These are phyloP conservation scores for Plasmodium gonderi DNA, from an alignment of 169 alveolate species.

Conservation along the genomic window DNA sequence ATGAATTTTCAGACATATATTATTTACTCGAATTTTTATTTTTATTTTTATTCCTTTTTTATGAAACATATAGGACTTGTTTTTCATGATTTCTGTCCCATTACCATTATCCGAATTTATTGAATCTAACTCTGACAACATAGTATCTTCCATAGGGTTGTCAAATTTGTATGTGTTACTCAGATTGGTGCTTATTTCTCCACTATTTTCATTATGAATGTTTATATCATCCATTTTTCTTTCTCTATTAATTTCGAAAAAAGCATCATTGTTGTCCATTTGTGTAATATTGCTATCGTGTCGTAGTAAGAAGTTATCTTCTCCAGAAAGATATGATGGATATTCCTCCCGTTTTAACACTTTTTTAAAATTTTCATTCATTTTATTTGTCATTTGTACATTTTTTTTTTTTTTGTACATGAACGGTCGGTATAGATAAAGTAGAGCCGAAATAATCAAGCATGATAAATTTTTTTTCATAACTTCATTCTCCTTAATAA, in stretches of 20 bases:
- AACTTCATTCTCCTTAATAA: slow-evolving; percentile 30
- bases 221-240: background rate
- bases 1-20: slow-evolving; percentile 46
- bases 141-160: background rate
- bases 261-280: no score
- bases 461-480: slow-evolving; percentile 8
- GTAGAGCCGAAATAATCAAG: slow-evolving; percentile 1
- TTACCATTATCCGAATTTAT: background rate
- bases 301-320: background rate
- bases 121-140: background rate
- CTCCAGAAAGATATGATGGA: background rate
- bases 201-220: background rate
- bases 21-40: slow-evolving; percentile 9
- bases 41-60: slow-evolving; percentile 38
- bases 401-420: slow-evolving; percentile 10
- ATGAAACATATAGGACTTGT: background rate
- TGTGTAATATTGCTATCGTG: no score
- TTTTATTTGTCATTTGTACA: background rate
- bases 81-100: background rate
- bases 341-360: background rate
- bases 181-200: background rate
- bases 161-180: background rate
- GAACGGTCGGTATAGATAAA: slow-evolving; percentile 36
- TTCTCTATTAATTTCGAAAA: background rate
- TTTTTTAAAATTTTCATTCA: background rate